phyloP scores from a whole-genome alignment of 495 filamentous ascomycete genomes.

The Entonaema liquescens region DNA sequence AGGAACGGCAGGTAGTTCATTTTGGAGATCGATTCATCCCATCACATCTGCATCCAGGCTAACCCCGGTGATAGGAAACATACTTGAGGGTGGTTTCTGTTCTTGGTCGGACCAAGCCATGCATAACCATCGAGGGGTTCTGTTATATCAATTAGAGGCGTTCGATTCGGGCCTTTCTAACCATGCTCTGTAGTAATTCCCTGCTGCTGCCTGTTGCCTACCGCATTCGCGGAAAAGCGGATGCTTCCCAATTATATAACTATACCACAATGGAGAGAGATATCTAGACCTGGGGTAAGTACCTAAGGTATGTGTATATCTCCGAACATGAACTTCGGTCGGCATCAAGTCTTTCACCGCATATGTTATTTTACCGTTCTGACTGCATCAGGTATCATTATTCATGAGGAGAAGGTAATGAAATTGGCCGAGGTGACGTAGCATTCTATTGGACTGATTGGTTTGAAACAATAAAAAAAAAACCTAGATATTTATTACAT shows the following conservation, averaged over 20 bases:
- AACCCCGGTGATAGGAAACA: slow-evolving; percentile 30
- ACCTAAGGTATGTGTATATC: background rate
- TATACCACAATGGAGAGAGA: background rate
- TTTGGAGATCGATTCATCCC: slow-evolving; percentile 15
- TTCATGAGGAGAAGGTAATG: background rate
- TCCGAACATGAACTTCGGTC: background rate
- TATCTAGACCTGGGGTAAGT: background rate
- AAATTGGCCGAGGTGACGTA: background rate
- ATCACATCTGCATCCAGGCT: slow-evolving; percentile 14
- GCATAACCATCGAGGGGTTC: background rate
- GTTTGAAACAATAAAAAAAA: background rate
- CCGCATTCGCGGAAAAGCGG: background rate
- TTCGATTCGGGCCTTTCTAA: slow-evolving; percentile 31
- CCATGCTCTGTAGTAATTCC: slow-evolving; percentile 1
- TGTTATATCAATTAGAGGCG: background rate
- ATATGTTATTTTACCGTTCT: background rate
- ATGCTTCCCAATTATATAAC: background rate
- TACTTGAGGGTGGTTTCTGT: background rate
- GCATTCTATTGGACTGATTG: background rate
- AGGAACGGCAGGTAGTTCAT: slow-evolving; percentile 25
- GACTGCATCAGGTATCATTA: slow-evolving; percentile 7
- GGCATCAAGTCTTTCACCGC: background rate
- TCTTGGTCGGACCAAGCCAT: slow-evolving; percentile 1
- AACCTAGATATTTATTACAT: too few species aligned
- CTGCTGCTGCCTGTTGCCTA: background rate